Evolutionary conservation across 2,329 filamentous ascomycete species (phyloP), one percentile per base, ranked within the genome.

Genomic region (Ascosphaera aggregata): DNA sequence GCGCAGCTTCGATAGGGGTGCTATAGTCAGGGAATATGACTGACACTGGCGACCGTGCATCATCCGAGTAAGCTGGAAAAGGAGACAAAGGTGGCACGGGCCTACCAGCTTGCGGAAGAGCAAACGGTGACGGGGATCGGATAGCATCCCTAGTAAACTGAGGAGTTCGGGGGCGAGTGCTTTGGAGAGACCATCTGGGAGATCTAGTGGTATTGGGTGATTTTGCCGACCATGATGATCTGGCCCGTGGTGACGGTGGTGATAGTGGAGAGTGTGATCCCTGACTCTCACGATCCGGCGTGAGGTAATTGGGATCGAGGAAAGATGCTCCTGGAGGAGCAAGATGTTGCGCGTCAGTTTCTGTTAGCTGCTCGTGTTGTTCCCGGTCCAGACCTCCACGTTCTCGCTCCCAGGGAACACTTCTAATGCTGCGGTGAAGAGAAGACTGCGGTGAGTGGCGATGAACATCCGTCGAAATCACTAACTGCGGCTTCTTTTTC

Each of bases 21-120:
- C 54, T 49, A 34, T 51, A 48, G 11, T 52, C 40, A 2, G 53
- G 44, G 4, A 55, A 37, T 18, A 40, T 41, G 37, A 54, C 51
- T 8, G 51, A 48, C 18, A 35, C 34, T 8, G n/a, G 7, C 5
- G 34, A 35, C 34, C 34, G 5, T 18, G 7, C 65, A 1, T 66
- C 69, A 43, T 85, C 79, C 2, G 66, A 64, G 45, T 73, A 80
- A 3, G 63, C 55, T 1, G 80, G 80, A 44, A 89, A 86, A 0
- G 78, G 75, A 3, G 70, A 68, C 3, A 64, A 55, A 3, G 65
- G 60, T 48, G 60, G 50, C 36, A 51, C 45, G 39, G 34, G 34
- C 16, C 34, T 15, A 15, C 18, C 34, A 7, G 34, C 43, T 31
- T 22, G 42, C 34, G n/a, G 24, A 35, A 39, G 43, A 37, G 13